These are phyloP conservation scores for Buddleja alternifolia DNA, from an alignment of 257 asterid genomes.

Conservation along the genomic window DNA sequence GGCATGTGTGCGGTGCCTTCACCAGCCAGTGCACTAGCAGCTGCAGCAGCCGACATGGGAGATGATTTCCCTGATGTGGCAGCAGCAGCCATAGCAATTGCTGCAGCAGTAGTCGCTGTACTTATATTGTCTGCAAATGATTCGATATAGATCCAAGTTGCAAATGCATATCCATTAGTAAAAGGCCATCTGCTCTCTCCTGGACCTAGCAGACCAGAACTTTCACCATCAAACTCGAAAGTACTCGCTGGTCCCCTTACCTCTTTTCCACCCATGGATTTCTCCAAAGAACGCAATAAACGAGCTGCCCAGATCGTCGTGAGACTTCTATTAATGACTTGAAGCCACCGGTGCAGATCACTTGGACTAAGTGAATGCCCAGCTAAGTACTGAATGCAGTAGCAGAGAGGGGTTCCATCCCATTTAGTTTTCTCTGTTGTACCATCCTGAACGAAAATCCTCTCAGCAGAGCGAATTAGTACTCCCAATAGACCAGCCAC, in stretches of 20 bases:
- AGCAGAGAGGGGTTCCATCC: constrained; percentile 91
- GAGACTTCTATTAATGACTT: constrained; percentile 67
- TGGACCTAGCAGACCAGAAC: constrained; percentile 96
- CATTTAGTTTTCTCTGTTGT: constrained; percentile 60
- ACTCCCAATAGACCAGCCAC: constrained; percentile 83
- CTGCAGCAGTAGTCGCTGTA: constrained; percentile 99
- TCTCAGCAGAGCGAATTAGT: constrained; percentile 79
- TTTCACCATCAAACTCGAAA: constrained; percentile 98
- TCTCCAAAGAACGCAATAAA: constrained; percentile 81
- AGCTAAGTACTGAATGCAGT: constrained; percentile 85
- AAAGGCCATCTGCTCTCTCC: constrained; percentile 99
- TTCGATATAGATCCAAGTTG: constrained; percentile 95
- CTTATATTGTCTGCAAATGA: constrained; percentile 97
- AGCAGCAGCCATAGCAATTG: constrained; percentile 99
- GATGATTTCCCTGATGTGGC: constrained; percentile 97
- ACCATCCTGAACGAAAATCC: constrained; percentile 63
- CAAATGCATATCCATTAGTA: constrained; percentile 87
- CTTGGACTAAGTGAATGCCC: constrained; percentile 88
- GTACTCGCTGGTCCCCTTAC: constrained; percentile 89
- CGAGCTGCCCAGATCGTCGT: constrained; percentile 81
- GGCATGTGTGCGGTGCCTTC: constrained; percentile 99
- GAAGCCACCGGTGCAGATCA: constrained; percentile 83
- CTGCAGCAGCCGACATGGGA: constrained; percentile 99
- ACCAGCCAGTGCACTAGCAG: constrained; percentile 99
- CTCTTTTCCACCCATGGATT: constrained; percentile 96